Conservation (phyloP, 163 green algal species). For the Prototheca stagnorum region DNA sequence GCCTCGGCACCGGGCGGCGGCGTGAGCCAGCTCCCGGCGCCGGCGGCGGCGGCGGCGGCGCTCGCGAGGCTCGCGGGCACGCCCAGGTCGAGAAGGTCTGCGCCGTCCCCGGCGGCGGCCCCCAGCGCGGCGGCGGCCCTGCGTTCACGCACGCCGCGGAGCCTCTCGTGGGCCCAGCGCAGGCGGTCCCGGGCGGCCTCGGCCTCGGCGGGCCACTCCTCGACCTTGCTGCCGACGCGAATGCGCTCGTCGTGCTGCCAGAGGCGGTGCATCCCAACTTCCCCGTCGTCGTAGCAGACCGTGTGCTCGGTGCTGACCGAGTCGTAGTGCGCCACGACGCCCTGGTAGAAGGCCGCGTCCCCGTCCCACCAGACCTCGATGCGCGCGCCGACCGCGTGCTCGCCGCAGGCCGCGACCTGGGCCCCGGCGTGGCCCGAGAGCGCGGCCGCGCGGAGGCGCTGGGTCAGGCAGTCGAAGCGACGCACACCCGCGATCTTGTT, state of each 20-base stretch:
- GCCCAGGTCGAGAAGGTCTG: no score
- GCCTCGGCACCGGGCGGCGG: no score
- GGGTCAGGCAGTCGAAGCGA: conserved; percentile 41
- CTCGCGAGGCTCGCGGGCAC: no score
- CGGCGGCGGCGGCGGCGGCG: no score
- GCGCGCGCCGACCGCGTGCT: conserved; percentile 35
- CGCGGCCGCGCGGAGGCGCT: conserved; percentile 46
- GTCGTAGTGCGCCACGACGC: conserved; percentile 14
- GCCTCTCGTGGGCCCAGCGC: conserved; percentile 2
- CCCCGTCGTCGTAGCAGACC: conserved; percentile 58
- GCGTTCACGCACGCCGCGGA: not conserved
- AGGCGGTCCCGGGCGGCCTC: conserved; percentile 4
- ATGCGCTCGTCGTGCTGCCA: conserved; percentile 33
- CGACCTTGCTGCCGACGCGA: conserved; percentile 3
- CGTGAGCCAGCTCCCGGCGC: no score
- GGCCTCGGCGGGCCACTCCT: conserved; percentile 15
- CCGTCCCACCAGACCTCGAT: conserved; percentile 63
- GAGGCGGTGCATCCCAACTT: conserved; percentile 32
- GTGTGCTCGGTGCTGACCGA: conserved; percentile 38
- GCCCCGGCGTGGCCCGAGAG: conserved; percentile 45
- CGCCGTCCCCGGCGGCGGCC: conserved; percentile 1
- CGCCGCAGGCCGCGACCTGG: conserved; percentile 33
- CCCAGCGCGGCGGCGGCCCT: not conserved
- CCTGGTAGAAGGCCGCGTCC: conserved; percentile 43
- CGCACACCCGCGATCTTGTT: conserved; percentile 16